Conservation (phyloP, 306 rosid genomes). For the Comarum palustre region DNA sequence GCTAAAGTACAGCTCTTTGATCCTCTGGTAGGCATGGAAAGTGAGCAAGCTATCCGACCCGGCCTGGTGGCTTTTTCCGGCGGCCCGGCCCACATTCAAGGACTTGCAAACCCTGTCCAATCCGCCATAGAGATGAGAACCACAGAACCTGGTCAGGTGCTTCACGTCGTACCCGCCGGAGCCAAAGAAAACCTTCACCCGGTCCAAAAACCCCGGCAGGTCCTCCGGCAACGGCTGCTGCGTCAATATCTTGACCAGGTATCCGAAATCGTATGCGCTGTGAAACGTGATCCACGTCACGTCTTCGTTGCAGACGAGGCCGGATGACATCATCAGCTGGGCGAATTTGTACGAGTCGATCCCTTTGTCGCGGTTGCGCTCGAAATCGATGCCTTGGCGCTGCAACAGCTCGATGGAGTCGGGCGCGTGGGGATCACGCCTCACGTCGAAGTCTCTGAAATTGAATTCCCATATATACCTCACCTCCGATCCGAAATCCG, state of each 20-base stretch:
- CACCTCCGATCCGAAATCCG: constrained; percentile 39
- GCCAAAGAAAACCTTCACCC: constrained; percentile 52
- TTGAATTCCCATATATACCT: constrained; percentile 63
- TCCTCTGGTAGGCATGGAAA: constrained; percentile 44
- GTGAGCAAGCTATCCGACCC: constrained; percentile 77
- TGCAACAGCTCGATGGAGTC: constrained; percentile 55
- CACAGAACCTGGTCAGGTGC: constrained; percentile 47
- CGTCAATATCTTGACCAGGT: constrained; percentile 58
- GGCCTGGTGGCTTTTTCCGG: constrained; percentile 62
- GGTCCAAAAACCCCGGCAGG: constrained; percentile 30
- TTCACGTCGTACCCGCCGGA: constrained; percentile 59
- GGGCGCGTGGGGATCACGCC: constrained; percentile 48
- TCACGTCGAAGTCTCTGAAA: constrained; percentile 56
- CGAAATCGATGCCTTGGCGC: constrained; percentile 65
- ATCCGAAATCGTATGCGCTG: constrained; percentile 66
- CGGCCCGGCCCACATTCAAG: constrained; percentile 37
- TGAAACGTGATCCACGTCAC: constrained; percentile 68
- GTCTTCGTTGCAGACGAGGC: constrained; percentile 48
- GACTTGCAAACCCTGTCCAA: constrained; percentile 43
- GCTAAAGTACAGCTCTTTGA: constrained; percentile 34
- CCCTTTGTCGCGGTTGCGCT: constrained; percentile 35
- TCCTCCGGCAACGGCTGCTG: constrained; percentile 40
- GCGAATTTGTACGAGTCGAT: constrained; percentile 49
- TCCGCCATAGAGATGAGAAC: constrained; percentile 50
- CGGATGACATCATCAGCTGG: constrained; percentile 66